A percentile compares a stretch with the other conserved stretches of the same genome.
Evolutionary conservation across 352 stramenopile species (phyloP).

Genomic region (Globisporangium polare): DNA sequence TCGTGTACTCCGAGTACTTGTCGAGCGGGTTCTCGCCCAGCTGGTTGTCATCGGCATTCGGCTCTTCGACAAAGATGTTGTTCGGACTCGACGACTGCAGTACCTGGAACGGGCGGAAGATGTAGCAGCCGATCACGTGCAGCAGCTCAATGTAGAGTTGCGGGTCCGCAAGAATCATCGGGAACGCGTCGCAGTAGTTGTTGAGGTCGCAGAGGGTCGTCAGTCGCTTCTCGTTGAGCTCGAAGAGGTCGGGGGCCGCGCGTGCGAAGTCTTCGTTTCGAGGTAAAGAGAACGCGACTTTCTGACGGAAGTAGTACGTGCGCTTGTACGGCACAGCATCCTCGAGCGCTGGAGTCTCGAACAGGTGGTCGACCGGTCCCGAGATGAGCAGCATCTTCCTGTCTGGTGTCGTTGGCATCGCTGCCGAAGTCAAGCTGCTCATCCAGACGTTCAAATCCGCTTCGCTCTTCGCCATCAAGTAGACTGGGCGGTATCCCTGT

Average conservation of each 20-base stretch:
- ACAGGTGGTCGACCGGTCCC: conserved; percentile 61
- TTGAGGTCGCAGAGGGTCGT: conserved; percentile 83
- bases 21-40: conserved; percentile 72
- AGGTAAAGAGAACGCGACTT: conserved; percentile 77
- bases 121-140: conserved; percentile 75
- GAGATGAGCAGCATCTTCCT: conserved; percentile 62
- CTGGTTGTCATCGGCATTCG: conserved; percentile 48
- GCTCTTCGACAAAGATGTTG: conserved; percentile 85
- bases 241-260: conserved; percentile 60
- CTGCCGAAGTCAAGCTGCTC: conserved; percentile 78
- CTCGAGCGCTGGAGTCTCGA: conserved; percentile 75
- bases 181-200: conserved; percentile 82
- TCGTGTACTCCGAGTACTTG: conserved; percentile 83
- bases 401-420: conserved; percentile 68
- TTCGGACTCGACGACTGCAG: conserved; percentile 46
- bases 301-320: conserved; percentile 82
- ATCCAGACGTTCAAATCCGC: conserved; percentile 82
- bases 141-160: conserved; percentile 81
- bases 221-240: conserved; percentile 79
- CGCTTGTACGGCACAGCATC: conserved; percentile 80
- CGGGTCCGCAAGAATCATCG: conserved; percentile 75
- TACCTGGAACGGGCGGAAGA: conserved; percentile 73
- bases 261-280: conserved; percentile 46
- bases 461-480: conserved; percentile 85
- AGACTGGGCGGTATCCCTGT: conserved; percentile 76